A percentile compares a stretch with the other conserved stretches of the same genome.
phyloP scores from a whole-genome alignment of 192 early-diverging fungal genomes.

The Backusella circina region DNA sequence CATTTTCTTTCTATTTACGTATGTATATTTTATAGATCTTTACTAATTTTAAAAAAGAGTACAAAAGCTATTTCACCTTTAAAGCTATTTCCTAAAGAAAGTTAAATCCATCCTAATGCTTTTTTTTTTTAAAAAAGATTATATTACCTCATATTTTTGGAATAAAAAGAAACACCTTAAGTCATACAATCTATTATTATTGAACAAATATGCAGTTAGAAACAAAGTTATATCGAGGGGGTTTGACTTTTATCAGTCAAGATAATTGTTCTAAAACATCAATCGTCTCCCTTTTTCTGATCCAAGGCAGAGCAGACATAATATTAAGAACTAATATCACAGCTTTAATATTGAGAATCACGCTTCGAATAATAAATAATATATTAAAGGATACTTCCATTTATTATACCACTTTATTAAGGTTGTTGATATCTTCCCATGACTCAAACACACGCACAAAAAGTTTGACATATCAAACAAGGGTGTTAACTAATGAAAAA shows the following conservation, averaged over 20 bases:
- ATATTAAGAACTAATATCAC: too few relatives aligned
- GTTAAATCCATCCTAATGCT: too few relatives aligned
- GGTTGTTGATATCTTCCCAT: background rate
- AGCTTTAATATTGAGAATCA: too few relatives aligned
- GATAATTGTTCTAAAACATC: background rate
- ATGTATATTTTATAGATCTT: too few relatives aligned
- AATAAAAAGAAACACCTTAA: background rate
- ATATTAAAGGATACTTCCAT: background rate
- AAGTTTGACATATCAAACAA: background rate
- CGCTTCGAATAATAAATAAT: background rate
- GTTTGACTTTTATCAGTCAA: background rate
- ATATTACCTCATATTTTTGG: background rate
- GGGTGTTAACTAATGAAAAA: background rate
- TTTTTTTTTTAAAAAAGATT: too few relatives aligned
- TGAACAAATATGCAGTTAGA: background rate
- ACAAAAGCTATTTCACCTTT: too few relatives aligned
- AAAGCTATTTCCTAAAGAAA: too few relatives aligned
- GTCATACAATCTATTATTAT: background rate
- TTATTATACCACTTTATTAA: background rate
- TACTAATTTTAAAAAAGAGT: too few relatives aligned
- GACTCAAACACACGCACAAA: background rate
- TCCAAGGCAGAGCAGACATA: background rate
- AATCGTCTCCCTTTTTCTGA: background rate
- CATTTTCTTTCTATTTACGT: background rate
- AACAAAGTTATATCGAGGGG: background rate